These are phyloP conservation scores for Chaetomium strumarium DNA, from an alignment of 2,329 filamentous ascomycete genomes.

Conservation along the genomic window DNA sequence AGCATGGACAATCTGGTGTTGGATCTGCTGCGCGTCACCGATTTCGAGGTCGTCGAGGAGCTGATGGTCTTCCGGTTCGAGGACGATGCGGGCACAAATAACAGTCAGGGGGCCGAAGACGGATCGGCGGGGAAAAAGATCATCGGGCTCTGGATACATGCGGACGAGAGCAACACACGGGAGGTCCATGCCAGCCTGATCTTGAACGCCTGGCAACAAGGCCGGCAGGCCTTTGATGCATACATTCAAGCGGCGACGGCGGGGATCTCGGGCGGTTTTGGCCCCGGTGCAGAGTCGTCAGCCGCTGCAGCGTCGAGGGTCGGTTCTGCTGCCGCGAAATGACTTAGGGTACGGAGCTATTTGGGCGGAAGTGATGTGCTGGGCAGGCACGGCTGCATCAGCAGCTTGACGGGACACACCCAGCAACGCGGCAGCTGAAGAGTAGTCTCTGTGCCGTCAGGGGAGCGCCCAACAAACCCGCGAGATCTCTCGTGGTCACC, in stretches of 20 bases:
- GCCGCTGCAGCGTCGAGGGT: neutral
- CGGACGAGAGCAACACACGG: constrained; percentile 25
- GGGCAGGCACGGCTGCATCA: neutral
- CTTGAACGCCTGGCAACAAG: constrained; percentile 36
- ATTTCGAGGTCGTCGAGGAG: constrained; percentile 57
- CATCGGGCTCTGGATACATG: constrained; percentile 50
- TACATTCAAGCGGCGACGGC: constrained; percentile 15
- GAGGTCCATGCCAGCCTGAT: constrained; percentile 30
- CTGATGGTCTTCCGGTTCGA: constrained; percentile 46
- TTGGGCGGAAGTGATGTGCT: constrained; percentile 25
- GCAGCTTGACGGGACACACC: no score
- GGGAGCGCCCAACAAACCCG: no score
- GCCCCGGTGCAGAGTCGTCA: neutral
- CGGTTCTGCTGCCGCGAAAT: constrained; percentile 30
- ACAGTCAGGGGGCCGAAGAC: constrained; percentile 14
- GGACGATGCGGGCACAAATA: constrained; percentile 23
- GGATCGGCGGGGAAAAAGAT: constrained; percentile 32
- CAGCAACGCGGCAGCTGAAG: neutral
- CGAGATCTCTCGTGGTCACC: no score
- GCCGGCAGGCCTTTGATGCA: constrained; percentile 22
- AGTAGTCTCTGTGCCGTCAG: no score
- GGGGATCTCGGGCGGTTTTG: constrained; percentile 8
- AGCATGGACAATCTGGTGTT: constrained; percentile 66
- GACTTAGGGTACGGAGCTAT: constrained; percentile 42
- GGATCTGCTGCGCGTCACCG: constrained; percentile 52